Percentiles rank a stretch among this genome's conserved stretches.
Evolutionary conservation across 2,329 filamentous ascomycete genomes (phyloP).

Genomic region (Harringtonia aguacate): DNA sequence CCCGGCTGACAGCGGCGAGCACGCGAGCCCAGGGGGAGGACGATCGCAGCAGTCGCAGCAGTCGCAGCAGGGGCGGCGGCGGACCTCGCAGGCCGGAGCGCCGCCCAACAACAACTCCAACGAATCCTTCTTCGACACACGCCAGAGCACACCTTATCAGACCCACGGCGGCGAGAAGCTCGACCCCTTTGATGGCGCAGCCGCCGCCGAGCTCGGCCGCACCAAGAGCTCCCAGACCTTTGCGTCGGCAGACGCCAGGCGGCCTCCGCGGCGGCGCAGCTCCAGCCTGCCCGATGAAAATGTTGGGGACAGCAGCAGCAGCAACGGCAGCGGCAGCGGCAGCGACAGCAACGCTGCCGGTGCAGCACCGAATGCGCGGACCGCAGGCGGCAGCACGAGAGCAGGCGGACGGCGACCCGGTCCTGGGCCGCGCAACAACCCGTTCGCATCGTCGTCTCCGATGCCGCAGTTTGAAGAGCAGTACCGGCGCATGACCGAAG

Average conservation of each 20-base stretch:
- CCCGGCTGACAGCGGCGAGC: slow-evolving; percentile 12
- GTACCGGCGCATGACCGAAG: slow-evolving; percentile 5
- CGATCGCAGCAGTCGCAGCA: no score
- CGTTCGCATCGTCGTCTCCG: neutral
- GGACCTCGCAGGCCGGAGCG: no score
- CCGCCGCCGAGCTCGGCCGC: slow-evolving; percentile 22
- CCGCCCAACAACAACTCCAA: slow-evolving; percentile 5
- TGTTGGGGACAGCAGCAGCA: slow-evolving; percentile 10
- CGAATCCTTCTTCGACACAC: slow-evolving; percentile 28
- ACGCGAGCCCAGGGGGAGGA: neutral
- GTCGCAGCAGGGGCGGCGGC: no score
- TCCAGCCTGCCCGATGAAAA: slow-evolving; percentile 20
- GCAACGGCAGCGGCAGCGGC: neutral
- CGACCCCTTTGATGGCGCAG: slow-evolving; percentile 39
- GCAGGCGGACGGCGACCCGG: neutral
- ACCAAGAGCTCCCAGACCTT: no score
- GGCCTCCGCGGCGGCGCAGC: slow-evolving; percentile 18
- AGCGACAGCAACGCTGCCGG: no score
- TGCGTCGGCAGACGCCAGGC: slow-evolving; percentile 8
- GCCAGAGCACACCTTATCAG: slow-evolving; percentile 48
- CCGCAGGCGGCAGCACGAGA: no score
- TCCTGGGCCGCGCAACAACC: neutral
- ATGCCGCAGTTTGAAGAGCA: slow-evolving; percentile 11
- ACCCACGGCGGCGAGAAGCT: slow-evolving; percentile 47
- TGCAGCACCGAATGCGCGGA: no score